Evolutionary conservation across 192 early-diverging fungal species (phyloP), one percentile per base, ranked within the genome.

Genomic region (Coemansia erecta): DNA sequence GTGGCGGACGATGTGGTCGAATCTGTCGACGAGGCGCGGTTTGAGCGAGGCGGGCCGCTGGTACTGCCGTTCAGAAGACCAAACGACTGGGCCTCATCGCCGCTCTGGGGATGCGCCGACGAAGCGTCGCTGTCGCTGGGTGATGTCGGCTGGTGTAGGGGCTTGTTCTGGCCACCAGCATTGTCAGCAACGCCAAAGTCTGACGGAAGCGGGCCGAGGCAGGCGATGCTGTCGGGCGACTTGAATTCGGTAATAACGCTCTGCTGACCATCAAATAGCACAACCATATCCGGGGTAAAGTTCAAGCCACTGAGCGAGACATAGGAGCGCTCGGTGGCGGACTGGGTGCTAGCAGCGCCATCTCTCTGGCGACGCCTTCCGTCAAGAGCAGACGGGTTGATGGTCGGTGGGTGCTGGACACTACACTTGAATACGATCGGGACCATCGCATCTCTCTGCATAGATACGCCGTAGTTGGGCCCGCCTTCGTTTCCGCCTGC

Each of bases 221-320:
- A 80, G 26, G 62, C 68, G n/a, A 80, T 73, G 60, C 52, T 56
- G 4, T 69, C 68, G 13, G 63, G 22, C 43, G 77, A 80, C 63
- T 66, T 73, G 56, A 73, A 56, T 50, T 82, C 74, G 12, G 64
- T 69, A 28, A 62, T 62, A 28, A 70, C 37, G 51, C 71, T 74
- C 39, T 45, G 55, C 50, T 60, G 64, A 49, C 86, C 85, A 31
- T 85, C 90, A 64, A 92, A 92, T 80, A 84, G 81, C 19, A 92
- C 85, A 4, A 80, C 84, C 63, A 92, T 69, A 57, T 90, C 86
- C 0, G 84, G 82, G 0, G 83, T 65, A 55, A 89, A 89, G 42
- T 87, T 88, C n/a, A 87, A 76, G 7, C 90, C 90, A 48, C 86
- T 81, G 28, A 92, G 64, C 26, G 80, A 83, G 51, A 92, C 44